Conservation (phyloP, 2,329 filamentous ascomycete genomes). For the Zymoseptoria crescenta region DNA sequence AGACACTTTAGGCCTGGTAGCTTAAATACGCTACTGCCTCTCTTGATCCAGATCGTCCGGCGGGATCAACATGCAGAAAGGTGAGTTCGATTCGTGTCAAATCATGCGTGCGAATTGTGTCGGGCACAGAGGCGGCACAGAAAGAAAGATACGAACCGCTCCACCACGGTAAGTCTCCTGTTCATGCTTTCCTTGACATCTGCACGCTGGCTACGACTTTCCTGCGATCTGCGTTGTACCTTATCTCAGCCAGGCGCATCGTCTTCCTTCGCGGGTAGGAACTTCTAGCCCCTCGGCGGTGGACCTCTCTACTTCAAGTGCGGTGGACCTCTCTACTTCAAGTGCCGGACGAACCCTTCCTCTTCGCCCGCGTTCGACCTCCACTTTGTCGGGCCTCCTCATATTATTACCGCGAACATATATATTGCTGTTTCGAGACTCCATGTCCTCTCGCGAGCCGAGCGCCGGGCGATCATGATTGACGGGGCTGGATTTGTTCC, state of each 20-base stretch:
- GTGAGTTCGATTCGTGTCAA: neutral
- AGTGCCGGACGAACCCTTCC: neutral
- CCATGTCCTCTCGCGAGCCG: neutral
- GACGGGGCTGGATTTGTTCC: conserved; percentile 12
- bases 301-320: neutral
- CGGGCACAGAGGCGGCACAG: neutral
- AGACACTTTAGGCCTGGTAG: neutral
- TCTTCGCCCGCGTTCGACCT: neutral
- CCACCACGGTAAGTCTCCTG: neutral
- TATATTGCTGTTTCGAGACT: neutral
- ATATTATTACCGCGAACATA: neutral
- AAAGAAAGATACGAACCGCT: neutral
- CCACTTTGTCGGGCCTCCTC: neutral
- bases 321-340: neutral
- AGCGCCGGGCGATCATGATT: conserved; percentile 3
- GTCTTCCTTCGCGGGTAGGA: neutral
- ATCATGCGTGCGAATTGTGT: neutral
- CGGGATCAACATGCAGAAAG: neutral
- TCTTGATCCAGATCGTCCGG: neutral
- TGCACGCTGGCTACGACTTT: neutral
- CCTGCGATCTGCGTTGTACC: neutral
- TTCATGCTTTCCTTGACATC: neutral
- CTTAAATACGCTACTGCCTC: neutral
- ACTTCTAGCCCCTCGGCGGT: neutral
- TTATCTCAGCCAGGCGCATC: neutral